phyloP scores from a whole-genome alignment of 1,284 basidiomycete species.

The Laetiporus sulphureus region DNA sequence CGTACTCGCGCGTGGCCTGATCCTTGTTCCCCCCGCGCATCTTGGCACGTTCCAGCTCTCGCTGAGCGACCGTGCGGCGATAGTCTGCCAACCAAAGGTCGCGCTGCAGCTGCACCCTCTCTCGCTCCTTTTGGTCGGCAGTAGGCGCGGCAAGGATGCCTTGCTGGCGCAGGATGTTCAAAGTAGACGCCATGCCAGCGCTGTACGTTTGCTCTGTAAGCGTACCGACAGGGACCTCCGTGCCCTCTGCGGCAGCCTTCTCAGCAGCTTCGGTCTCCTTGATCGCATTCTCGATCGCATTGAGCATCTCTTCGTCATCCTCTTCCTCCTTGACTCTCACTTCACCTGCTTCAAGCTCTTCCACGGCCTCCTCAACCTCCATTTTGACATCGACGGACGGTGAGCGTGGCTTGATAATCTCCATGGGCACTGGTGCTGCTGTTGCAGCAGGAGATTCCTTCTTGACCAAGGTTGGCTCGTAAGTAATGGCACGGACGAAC shows the following conservation, averaged over 20 bases:
- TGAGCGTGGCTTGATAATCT: constrained; percentile 32
- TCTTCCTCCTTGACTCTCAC: constrained; percentile 74
- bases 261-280: constrained; percentile 54
- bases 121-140: constrained; percentile 71
- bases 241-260: constrained; percentile 26
- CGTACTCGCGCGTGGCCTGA: constrained; percentile 91
- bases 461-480: constrained; percentile 47
- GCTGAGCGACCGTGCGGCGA: constrained; percentile 65
- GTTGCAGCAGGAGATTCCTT: constrained; percentile 37
- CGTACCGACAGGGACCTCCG: constrained; percentile 45
- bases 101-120: constrained; percentile 76
- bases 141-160: constrained; percentile 74
- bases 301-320: constrained; percentile 64
- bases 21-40: constrained; percentile 82
- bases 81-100: constrained; percentile 91
- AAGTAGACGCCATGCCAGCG: constrained; percentile 81
- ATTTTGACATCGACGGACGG: constrained; percentile 50
- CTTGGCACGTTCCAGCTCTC: constrained; percentile 75
- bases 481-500: constrained; percentile 87
- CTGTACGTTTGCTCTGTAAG: constrained; percentile 69
- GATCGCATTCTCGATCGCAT: constrained; percentile 65
- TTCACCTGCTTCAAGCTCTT: constrained; percentile 77
- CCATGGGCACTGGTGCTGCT: constrained; percentile 30
- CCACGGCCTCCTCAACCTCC: constrained; percentile 55
- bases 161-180: constrained; percentile 86